These are phyloP conservation scores for Straminergon stramineum DNA, from an alignment of 225 moss, liverwort and hornwort species.

Conservation along the genomic window DNA sequence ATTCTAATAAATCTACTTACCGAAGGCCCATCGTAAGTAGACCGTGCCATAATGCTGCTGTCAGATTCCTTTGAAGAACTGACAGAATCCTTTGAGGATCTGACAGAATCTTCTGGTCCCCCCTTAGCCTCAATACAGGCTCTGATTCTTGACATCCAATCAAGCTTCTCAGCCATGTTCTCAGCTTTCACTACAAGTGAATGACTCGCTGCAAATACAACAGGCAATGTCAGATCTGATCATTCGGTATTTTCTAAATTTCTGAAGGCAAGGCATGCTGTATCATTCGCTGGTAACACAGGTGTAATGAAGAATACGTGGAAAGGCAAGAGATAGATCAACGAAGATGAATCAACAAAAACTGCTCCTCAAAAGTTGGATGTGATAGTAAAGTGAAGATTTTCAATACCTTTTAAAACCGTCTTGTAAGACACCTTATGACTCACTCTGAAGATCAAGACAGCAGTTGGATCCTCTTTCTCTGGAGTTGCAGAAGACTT, in stretches of 20 bases:
- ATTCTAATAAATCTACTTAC: constrained; percentile 19
- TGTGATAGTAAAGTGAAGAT: neutral
- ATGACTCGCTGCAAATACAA: constrained; percentile 73
- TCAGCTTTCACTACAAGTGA: constrained; percentile 86
- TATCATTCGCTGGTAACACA: neutral
- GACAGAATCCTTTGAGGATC: constrained; percentile 22
- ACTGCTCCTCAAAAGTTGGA: neutral
- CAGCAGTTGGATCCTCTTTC: constrained; percentile 64
- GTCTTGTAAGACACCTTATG: constrained; percentile 99
- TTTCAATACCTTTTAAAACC: constrained; percentile 74
- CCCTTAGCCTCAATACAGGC: constrained; percentile 63
- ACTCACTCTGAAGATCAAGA: constrained; percentile 85
- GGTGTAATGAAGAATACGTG: neutral
- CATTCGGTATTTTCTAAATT: neutral
- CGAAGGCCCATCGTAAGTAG: constrained; percentile 55
- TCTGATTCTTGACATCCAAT: constrained; percentile 90
- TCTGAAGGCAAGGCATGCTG: neutral
- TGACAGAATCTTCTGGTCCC: constrained; percentile 28
- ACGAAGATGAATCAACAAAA: neutral
- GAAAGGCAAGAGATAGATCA: neutral
- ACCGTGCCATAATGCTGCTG: constrained; percentile 24
- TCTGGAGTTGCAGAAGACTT: constrained; percentile 58
- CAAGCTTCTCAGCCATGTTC: constrained; percentile 91
- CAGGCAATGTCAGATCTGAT: constrained; percentile 5
- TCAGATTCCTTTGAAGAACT: constrained; percentile 46